These are phyloP conservation scores for Tylopilus sp. DNA, from an alignment of 1,284 basidiomycete species.

Conservation along the genomic window DNA sequence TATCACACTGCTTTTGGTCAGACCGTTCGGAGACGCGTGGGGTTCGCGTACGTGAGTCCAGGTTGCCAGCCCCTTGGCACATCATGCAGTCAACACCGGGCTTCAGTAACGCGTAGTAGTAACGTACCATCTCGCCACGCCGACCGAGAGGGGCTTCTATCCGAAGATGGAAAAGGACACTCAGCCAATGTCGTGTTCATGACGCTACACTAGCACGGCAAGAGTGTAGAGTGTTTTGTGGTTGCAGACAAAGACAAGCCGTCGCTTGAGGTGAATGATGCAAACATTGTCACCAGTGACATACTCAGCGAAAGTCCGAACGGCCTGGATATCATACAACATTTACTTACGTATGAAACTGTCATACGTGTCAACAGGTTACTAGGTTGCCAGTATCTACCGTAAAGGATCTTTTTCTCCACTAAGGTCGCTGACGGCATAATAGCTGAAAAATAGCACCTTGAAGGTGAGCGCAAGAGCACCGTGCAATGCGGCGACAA, in stretches of 20 bases:
- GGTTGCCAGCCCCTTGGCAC: slow-evolving; percentile 8
- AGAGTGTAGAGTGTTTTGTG: neutral
- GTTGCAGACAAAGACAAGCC: neutral
- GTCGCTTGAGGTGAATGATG: no score
- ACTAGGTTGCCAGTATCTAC: slow-evolving; percentile 28
- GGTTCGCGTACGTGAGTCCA: neutral
- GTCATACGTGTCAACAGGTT: neutral
- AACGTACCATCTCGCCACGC: slow-evolving; percentile 12
- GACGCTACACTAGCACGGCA: neutral
- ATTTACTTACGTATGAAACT: no score
- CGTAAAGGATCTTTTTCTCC: slow-evolving; percentile 29
- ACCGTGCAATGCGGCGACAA: slow-evolving; percentile 76
- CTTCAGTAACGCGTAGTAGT: neutral
- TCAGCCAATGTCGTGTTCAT: slow-evolving; percentile 25
- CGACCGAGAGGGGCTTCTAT: neutral
- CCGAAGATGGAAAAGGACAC: neutral
- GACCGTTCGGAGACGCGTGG: slow-evolving; percentile 61
- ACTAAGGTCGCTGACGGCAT: slow-evolving; percentile 69
- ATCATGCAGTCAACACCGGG: slow-evolving; percentile 3
- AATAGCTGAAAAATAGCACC: slow-evolving; percentile 89
- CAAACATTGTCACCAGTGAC: neutral
- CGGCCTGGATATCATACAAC: neutral
- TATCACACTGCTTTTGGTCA: slow-evolving; percentile 59
- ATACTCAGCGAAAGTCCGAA: no score
- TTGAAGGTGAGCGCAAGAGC: slow-evolving; percentile 87